Conservation (phyloP, 352 stramenopile genomes). For the Thraustochytrium sp. region DNA sequence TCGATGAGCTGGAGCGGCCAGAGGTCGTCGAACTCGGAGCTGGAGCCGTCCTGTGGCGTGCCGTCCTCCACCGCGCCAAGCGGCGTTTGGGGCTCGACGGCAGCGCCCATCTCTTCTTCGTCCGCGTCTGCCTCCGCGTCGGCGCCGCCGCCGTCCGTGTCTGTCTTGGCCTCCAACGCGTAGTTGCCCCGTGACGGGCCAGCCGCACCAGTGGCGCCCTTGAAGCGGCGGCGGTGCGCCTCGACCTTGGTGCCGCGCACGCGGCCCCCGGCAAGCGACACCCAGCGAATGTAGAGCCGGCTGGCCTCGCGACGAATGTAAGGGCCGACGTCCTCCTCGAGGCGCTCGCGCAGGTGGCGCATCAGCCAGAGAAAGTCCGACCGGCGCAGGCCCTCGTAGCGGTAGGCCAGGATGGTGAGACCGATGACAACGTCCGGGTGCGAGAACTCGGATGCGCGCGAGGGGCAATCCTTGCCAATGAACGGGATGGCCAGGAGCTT, state of each 20-base stretch:
- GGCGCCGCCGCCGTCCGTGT: not conserved
- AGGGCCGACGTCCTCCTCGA: conserved; percentile 37
- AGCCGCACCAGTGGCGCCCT: not conserved
- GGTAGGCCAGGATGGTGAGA: conserved; percentile 76
- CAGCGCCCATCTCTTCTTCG: not conserved
- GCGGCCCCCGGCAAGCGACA: conserved; percentile 13
- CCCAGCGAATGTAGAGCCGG: conserved; percentile 27
- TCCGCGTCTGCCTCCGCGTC: not conserved
- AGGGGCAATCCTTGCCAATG: conserved; percentile 98
- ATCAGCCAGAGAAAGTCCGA: conserved; percentile 74
- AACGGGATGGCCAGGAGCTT: conserved; percentile 95
- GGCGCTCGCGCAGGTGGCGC: conserved; percentile 46
- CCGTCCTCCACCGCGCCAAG: not conserved
- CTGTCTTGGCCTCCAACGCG: not conserved
- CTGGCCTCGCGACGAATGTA: conserved; percentile 38
- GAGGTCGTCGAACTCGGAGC: conserved; percentile 60
- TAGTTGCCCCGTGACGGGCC: no score
- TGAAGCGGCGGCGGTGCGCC: conserved; percentile 4
- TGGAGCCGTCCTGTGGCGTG: not conserved
- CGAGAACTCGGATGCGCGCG: conserved; percentile 95
- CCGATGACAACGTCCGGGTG: conserved; percentile 92
- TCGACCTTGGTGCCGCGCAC: conserved; percentile 34
- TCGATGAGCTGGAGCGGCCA: conserved; percentile 95
- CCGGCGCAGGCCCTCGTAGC: conserved; percentile 76
- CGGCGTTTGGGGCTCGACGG: not conserved